A percentile compares a stretch with the other conserved stretches of the same genome.
phyloP scores from a whole-genome alignment of 495 filamentous ascomycete genomes.

The Penicillium bialowiezense region DNA sequence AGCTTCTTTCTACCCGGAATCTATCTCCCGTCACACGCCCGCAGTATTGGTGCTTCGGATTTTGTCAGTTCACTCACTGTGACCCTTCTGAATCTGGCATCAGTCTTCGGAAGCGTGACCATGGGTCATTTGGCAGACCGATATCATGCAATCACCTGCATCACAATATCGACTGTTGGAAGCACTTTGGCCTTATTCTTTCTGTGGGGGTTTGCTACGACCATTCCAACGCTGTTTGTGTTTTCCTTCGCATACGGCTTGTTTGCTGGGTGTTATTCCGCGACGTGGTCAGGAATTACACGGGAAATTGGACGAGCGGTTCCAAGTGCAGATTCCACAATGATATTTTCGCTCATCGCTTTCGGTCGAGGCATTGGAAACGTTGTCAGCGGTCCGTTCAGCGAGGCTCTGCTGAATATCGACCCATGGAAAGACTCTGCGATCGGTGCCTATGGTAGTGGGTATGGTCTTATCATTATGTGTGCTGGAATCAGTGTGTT shows the following conservation, averaged over 20 bases:
- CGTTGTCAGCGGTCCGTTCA: conserved; percentile 55
- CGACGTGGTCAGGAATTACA: conserved; percentile 58
- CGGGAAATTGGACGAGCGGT: conserved; percentile 42
- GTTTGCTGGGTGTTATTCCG: conserved; percentile 57
- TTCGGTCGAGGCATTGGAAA: conserved; percentile 60
- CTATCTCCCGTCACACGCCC: conserved; percentile 58
- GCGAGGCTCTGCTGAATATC: conserved; percentile 48
- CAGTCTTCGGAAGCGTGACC: conserved; percentile 54
- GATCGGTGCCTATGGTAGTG: conserved; percentile 35
- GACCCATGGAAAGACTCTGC: conserved; percentile 19
- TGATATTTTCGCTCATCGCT: conserved; percentile 55
- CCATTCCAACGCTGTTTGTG: conserved; percentile 49
- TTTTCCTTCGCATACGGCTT: conserved; percentile 63
- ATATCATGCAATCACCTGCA: conserved; percentile 51
- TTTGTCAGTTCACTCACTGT: conserved; percentile 32
- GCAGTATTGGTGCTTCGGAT: conserved; percentile 33
- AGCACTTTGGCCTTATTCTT: conserved; percentile 54
- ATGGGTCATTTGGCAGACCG: conserved; percentile 57
- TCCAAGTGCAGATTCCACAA: conserved; percentile 38
- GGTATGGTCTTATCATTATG: conserved; percentile 39
- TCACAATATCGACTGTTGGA: conserved; percentile 53
- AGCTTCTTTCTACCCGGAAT: conserved; percentile 61
- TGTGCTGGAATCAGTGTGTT: conserved; percentile 37
- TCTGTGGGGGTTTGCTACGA: conserved; percentile 60
- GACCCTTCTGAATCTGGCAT: conserved; percentile 49